Conservation (phyloP, 2,329 filamentous ascomycete genomes). For the Penicillium capsulatum region DNA sequence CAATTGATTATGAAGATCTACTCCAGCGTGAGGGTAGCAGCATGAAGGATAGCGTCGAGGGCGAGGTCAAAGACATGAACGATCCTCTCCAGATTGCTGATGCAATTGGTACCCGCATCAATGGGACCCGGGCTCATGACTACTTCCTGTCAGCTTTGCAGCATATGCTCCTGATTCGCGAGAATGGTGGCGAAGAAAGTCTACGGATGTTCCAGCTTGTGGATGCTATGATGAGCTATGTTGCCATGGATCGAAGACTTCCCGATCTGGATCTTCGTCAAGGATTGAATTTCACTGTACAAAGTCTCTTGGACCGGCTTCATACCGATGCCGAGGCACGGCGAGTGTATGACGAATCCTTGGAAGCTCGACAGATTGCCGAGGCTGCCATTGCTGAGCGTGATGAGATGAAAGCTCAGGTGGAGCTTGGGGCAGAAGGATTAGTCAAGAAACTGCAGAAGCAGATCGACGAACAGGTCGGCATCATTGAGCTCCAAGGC, state of each 20-base stretch:
- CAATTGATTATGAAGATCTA: constrained; percentile 97
- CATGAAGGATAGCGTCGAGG: constrained; percentile 81
- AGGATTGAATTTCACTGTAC: constrained; percentile 94
- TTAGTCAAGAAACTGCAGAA: constrained; percentile 88
- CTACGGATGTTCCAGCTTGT: constrained; percentile 95
- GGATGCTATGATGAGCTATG: constrained; percentile 97
- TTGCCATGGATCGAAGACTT: constrained; percentile 92
- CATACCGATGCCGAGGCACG: constrained; percentile 95
- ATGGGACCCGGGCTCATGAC: constrained; percentile 81
- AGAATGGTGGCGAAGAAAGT: constrained; percentile 87
- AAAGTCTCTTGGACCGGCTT: constrained; percentile 88
- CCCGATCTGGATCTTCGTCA: constrained; percentile 98
- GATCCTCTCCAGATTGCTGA: constrained; percentile 92
- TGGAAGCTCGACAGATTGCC: constrained; percentile 86
- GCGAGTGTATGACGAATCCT: constrained; percentile 83
- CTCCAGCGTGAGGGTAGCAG: constrained; percentile 86
- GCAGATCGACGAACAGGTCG: constrained; percentile 86
- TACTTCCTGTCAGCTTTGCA: constrained; percentile 96
- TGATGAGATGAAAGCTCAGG: constrained; percentile 84
- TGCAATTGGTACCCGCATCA: constrained; percentile 79
- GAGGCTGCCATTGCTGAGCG: constrained; percentile 94
- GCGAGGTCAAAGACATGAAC: constrained; percentile 83
- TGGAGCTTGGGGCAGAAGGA: constrained; percentile 89
- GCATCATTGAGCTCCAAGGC: constrained; percentile 82
- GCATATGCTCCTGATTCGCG: constrained; percentile 85